These are phyloP conservation scores for Phytophthora meadii DNA, from an alignment of 352 stramenopile species.

Conservation along the genomic window DNA sequence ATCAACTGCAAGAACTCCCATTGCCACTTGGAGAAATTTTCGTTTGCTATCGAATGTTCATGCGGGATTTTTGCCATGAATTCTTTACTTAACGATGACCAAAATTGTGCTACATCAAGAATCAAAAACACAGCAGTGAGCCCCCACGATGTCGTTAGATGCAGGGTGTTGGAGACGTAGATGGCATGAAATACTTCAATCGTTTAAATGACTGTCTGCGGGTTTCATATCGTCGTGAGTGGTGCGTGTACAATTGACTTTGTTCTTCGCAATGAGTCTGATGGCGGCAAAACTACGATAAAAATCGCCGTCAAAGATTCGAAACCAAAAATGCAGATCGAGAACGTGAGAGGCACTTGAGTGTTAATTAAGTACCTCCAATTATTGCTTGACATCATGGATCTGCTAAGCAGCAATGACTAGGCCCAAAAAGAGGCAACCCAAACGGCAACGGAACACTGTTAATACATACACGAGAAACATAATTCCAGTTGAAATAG, in stretches of 20 bases:
- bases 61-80: not conserved
- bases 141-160: not conserved
- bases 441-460: conserved; percentile 5
- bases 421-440: conserved; percentile 1
- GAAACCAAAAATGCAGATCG: conserved; percentile 15
- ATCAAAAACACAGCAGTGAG: not conserved
- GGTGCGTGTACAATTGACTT: conserved; percentile 3
- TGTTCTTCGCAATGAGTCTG: conserved; percentile 8
- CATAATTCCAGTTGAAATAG: conserved; percentile 4
- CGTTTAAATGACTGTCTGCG: conserved; percentile 9
- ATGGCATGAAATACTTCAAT: conserved; percentile 15
- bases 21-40: conserved; percentile 11
- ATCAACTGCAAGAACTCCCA: conserved; percentile 7
- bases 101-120: not conserved
- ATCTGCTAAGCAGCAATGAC: conserved; percentile 13
- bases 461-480: conserved; percentile 8
- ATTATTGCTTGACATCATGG: conserved; percentile 14
- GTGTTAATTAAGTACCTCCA: conserved; percentile 3
- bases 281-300: conserved; percentile 8
- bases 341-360: conserved; percentile 17
- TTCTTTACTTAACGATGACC: not conserved
- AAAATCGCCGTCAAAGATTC: conserved; percentile 11
- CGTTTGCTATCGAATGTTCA: not conserved
- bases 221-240: conserved; percentile 13
- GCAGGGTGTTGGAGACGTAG: not conserved